Evolutionary conservation across 1,139 yeast species (phyloP).

Genomic region (Taiozyma sp.): DNA sequence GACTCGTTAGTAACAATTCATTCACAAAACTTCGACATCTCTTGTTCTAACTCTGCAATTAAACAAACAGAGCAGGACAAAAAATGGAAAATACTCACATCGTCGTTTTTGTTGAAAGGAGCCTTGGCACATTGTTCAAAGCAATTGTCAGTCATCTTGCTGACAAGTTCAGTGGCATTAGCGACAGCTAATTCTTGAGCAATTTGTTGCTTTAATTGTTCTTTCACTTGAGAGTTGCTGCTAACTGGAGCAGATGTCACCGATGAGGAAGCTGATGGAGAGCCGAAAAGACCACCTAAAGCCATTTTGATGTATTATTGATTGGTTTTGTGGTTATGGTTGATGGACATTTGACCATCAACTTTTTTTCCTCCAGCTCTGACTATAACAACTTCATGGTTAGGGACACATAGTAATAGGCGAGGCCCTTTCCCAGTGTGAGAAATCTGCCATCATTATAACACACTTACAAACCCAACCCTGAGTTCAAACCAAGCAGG

Average conservation of each 20-base stretch:
- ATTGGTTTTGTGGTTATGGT: background rate
- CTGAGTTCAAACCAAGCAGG: too few species aligned
- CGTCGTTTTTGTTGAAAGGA: conserved; percentile 40
- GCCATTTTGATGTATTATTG: conserved; percentile 24
- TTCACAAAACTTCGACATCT: background rate
- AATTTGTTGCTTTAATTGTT: conserved; percentile 66
- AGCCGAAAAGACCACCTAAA: conserved; percentile 39
- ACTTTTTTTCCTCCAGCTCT: background rate
- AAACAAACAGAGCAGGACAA: background rate
- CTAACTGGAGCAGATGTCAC: conserved; percentile 28
- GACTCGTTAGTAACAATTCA: background rate
- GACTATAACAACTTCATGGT: background rate
- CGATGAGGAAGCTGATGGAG: conserved; percentile 28
- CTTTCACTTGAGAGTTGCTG: conserved; percentile 37
- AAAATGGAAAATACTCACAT: conserved; percentile 21
- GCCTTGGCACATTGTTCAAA: conserved; percentile 69
- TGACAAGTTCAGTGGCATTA: conserved; percentile 83
- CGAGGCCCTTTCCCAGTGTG: too few species aligned
- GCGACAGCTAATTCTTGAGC: conserved; percentile 83
- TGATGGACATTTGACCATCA: background rate
- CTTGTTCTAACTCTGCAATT: background rate
- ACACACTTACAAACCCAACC: too few species aligned
- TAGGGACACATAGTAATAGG: background rate
- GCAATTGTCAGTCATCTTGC: conserved; percentile 85
- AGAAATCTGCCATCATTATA: too few species aligned